phyloP scores from a whole-genome alignment of 352 stramenopile genomes.

The Globisporangium sylvaticum region DNA sequence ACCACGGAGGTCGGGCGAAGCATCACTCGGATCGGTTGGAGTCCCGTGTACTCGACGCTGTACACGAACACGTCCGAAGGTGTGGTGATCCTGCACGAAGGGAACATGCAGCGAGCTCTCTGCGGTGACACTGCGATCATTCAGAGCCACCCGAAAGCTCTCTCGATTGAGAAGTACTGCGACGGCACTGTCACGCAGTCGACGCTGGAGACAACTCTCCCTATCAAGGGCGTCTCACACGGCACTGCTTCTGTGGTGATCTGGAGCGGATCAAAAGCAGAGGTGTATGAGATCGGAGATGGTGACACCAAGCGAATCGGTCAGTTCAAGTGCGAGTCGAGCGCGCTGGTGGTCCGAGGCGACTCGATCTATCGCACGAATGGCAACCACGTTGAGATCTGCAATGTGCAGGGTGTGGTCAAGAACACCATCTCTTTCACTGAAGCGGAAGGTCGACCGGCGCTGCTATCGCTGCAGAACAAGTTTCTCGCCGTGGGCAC shows the following conservation, averaged over 20 bases:
- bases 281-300: constrained; percentile 87
- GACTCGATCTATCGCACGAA: constrained; percentile 87
- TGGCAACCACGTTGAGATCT: constrained; percentile 86
- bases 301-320: constrained; percentile 47
- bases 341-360: constrained; percentile 67
- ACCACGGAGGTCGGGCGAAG: constrained; percentile 41
- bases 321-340: constrained; percentile 76
- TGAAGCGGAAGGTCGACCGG: constrained; percentile 83
- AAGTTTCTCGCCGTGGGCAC: constrained; percentile 91
- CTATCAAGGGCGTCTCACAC: constrained; percentile 85
- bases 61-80: constrained; percentile 68
- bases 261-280: constrained; percentile 82
- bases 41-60: constrained; percentile 48
- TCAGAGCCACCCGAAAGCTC: constrained; percentile 62
- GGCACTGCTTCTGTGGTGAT: constrained; percentile 71
- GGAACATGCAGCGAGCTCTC: constrained; percentile 78
- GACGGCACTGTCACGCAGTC: constrained; percentile 69
- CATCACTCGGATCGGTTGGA: constrained; percentile 70
- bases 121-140: constrained; percentile 83
- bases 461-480: constrained; percentile 81
- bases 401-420: constrained; percentile 82
- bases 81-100: constrained; percentile 82
- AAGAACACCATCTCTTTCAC: constrained; percentile 90
- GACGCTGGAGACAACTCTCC: constrained; percentile 55
- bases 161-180: constrained; percentile 77